phyloP scores from a whole-genome alignment of 345 rosid species.

The Boechera retrofracta region DNA sequence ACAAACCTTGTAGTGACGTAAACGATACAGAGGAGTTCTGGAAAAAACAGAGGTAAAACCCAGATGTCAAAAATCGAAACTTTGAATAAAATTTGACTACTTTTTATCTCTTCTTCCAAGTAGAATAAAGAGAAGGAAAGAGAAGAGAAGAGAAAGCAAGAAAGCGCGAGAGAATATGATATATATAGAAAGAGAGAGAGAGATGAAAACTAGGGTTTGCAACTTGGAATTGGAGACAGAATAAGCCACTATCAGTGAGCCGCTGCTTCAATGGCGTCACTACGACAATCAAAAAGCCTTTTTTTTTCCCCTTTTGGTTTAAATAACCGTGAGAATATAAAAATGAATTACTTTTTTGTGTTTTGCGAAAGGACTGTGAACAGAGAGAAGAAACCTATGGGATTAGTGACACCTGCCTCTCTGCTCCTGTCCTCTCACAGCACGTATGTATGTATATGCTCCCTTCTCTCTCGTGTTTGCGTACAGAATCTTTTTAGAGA shows the following conservation, averaged over 20 bases:
- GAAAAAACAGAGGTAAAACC: slow-evolving; percentile 25
- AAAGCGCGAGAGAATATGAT: slow-evolving; percentile 28
- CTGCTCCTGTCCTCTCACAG: slow-evolving; percentile 42
- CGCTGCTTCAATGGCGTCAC: slow-evolving; percentile 56
- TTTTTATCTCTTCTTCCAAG: slow-evolving; percentile 40
- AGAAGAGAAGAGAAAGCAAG: slow-evolving; percentile 37
- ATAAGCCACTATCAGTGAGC: slow-evolving; percentile 48
- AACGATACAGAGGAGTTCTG: slow-evolving; percentile 16
- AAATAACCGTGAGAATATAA: slow-evolving; percentile 25
- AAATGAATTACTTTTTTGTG: neutral
- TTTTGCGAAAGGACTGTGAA: slow-evolving; percentile 22
- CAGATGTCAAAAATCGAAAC: slow-evolving; percentile 47
- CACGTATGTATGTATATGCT: slow-evolving; percentile 50
- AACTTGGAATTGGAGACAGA: slow-evolving; percentile 44
- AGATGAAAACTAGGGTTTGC: slow-evolving; percentile 48
- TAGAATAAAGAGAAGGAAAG: slow-evolving; percentile 21
- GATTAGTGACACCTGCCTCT: slow-evolving; percentile 56
- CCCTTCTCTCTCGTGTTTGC: slow-evolving; percentile 32
- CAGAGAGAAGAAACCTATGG: slow-evolving; percentile 32
- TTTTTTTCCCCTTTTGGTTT: slow-evolving; percentile 26
- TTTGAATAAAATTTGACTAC: slow-evolving; percentile 39
- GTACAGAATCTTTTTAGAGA: slow-evolving; percentile 17
- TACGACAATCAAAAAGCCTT: slow-evolving; percentile 34
- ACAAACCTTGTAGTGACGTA: slow-evolving; percentile 32
- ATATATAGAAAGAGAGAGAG: neutral